Conservation (phyloP, 2,329 filamentous ascomycete genomes). For the Sarocladiaceae sp. region DNA sequence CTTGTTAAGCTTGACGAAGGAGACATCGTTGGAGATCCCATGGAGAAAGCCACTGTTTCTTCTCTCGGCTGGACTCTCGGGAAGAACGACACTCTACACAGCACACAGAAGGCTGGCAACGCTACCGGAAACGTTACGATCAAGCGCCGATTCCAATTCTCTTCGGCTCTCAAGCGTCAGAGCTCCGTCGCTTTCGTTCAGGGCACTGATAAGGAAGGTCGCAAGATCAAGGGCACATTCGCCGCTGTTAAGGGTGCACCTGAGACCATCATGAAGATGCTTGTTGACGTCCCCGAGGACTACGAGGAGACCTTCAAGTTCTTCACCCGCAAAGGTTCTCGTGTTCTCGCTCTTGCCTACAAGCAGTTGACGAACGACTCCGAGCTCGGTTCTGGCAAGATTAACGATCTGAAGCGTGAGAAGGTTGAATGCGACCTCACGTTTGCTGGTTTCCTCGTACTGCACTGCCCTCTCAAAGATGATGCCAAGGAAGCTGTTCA, state of each 20-base stretch:
- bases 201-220: constrained; percentile 67
- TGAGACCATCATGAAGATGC: constrained; percentile 93
- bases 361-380: constrained; percentile 81
- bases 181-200: constrained; percentile 87
- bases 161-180: constrained; percentile 91
- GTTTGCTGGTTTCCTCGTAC: constrained; percentile 92
- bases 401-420: constrained; percentile 93
- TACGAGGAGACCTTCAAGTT: constrained; percentile 99
- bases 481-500: constrained; percentile 91
- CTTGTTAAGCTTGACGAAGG: constrained; percentile 95
- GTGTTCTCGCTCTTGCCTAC: constrained; percentile 90
- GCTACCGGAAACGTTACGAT: constrained; percentile 76
- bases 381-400: constrained; percentile 76
- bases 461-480: constrained; percentile 94
- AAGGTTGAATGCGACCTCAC: constrained; percentile 78
- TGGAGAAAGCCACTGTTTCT: constrained; percentile 93
- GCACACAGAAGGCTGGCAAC: constrained; percentile 38
- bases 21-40: constrained; percentile 94
- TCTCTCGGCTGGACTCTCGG: constrained; percentile 93
- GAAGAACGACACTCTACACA: constrained; percentile 77
- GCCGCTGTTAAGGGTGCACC: constrained; percentile 95
- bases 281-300: constrained; percentile 73
- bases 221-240: constrained; percentile 80
- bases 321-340: constrained; percentile 91
- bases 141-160: constrained; percentile 97